phyloP scores from a whole-genome alignment of 192 early-diverging fungal species.

The Coemansia sp. region DNA sequence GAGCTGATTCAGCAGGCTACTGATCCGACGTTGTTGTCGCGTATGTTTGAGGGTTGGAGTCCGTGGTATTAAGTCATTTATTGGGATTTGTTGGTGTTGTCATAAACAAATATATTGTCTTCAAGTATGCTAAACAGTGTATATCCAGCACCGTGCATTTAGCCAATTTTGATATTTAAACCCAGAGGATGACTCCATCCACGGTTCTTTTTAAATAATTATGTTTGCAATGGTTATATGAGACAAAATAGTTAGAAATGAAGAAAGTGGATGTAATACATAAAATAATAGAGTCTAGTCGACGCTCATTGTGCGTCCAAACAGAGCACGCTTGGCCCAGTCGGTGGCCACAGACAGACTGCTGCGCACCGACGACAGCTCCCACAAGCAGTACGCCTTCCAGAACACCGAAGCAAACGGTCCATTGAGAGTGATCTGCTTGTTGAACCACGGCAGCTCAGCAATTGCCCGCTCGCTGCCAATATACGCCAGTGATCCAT shows the following conservation, averaged over 20 bases:
- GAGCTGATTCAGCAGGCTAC: slow-evolving; percentile 71
- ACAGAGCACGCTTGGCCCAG: slow-evolving; percentile 84
- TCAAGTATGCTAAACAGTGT: too few species aligned
- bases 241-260: too few species aligned
- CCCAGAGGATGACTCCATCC: too few species aligned
- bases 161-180: too few species aligned
- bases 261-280: too few species aligned
- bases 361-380: slow-evolving; percentile 85
- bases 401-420: slow-evolving; percentile 71
- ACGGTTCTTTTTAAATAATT: too few species aligned
- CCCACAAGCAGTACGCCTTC: slow-evolving; percentile 73
- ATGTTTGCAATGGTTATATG: too few species aligned
- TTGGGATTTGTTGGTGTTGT: too few species aligned
- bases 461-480: slow-evolving; percentile 57
- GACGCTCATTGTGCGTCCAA: slow-evolving; percentile 87
- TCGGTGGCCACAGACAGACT: slow-evolving; percentile 80
- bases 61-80: slow-evolving; percentile 35
- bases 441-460: slow-evolving; percentile 64
- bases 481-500: slow-evolving; percentile 70
- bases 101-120: too few species aligned
- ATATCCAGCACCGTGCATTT: too few species aligned
- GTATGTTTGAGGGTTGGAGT: slow-evolving; percentile 62
- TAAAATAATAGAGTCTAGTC: slow-evolving; percentile 56
- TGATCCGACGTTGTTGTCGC: slow-evolving; percentile 57
- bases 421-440: slow-evolving; percentile 60